phyloP scores from a whole-genome alignment of 2,329 filamentous ascomycete genomes.

The Fusarium bulbicola region DNA sequence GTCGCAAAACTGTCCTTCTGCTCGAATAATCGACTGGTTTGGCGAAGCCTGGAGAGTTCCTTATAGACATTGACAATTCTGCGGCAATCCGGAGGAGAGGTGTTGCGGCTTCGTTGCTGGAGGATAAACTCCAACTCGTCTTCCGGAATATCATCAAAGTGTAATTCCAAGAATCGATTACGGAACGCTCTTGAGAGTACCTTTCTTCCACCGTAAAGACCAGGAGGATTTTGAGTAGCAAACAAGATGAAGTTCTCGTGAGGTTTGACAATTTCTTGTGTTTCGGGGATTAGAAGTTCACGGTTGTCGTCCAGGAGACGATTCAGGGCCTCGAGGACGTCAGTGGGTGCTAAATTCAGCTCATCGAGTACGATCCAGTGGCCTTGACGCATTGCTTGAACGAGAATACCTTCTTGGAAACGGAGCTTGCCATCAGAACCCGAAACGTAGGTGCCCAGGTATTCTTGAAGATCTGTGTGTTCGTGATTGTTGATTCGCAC shows the following conservation, averaged over 20 bases:
- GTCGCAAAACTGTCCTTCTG: conserved; percentile 98
- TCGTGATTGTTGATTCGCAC: conserved; percentile 99
- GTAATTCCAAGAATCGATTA: conserved; percentile 95
- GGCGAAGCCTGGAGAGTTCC: conserved; percentile 87
- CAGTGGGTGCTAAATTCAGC: conserved; percentile 93
- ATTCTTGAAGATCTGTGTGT: conserved; percentile 97
- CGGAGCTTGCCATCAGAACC: conserved; percentile 82
- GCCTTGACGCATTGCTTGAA: conserved; percentile 89
- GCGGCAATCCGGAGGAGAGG: conserved; percentile 89
- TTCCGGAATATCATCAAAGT: conserved; percentile 98
- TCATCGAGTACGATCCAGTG: conserved; percentile 99
- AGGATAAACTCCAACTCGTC: conserved; percentile 92
- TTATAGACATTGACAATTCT: conserved; percentile 94
- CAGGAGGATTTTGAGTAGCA: conserved; percentile 95
- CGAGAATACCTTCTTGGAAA: conserved; percentile 93
- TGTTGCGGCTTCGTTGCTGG: conserved; percentile 83
- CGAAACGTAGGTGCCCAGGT: conserved; percentile 93
- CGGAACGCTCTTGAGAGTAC: conserved; percentile 92
- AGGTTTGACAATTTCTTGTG: conserved; percentile 90
- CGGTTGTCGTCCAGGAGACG: conserved; percentile 95
- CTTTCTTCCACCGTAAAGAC: conserved; percentile 94
- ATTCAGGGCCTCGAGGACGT: conserved; percentile 96
- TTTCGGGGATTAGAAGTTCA: conserved; percentile 94
- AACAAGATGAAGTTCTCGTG: conserved; percentile 98
- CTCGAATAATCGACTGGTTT: conserved; percentile 92